These are phyloP conservation scores for Eutrema heterophyllum DNA, from an alignment of 345 rosid species.

Conservation along the genomic window DNA sequence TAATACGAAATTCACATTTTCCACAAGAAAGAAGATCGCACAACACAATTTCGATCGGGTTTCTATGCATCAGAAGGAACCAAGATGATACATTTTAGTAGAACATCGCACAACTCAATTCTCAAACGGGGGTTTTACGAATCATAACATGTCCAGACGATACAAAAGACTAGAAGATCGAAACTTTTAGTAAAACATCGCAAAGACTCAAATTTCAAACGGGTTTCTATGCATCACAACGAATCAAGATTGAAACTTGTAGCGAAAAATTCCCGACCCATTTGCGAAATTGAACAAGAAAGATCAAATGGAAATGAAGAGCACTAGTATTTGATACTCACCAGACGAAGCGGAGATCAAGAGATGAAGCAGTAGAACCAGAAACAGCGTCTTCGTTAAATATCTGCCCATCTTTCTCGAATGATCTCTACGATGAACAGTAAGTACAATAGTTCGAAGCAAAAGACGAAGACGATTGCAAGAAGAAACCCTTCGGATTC, in stretches of 20 bases:
- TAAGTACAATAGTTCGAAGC: neutral
- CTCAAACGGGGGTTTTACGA: neutral
- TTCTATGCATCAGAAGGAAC: no score
- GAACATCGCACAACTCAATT: no score
- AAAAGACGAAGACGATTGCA: neutral
- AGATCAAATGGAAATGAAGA: neutral
- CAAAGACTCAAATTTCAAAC: neutral
- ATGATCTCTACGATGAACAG: neutral
- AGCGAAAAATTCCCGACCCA: neutral
- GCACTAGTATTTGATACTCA: neutral
- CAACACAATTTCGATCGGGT: neutral
- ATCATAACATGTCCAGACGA: neutral
- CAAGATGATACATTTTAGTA: no score
- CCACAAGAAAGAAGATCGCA: neutral
- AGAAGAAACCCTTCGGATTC: neutral
- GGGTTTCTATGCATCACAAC: neutral
- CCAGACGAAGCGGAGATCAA: conserved; percentile 3
- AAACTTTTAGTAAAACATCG: neutral
- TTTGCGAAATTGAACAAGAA: neutral
- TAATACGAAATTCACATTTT: neutral
- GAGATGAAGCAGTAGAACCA: neutral
- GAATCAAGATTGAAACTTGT: neutral
- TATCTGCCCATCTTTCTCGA: neutral
- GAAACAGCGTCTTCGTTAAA: neutral
- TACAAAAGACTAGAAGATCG: neutral